phyloP scores from a whole-genome alignment of 805 yeast genomes.

The Spathaspora sp. region DNA sequence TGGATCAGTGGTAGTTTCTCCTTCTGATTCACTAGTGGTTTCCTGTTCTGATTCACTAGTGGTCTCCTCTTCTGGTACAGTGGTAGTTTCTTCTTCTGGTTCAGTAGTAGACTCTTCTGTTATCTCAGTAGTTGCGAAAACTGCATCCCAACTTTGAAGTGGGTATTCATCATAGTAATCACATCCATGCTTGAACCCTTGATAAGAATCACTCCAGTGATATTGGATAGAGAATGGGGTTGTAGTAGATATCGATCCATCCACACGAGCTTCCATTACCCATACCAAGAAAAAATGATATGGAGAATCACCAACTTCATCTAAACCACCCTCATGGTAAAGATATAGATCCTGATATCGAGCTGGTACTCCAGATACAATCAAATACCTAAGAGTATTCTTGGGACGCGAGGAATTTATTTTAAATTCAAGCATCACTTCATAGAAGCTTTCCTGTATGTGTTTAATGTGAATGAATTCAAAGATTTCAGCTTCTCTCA shows the following conservation, averaged over 20 bases:
- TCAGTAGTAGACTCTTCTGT: too few species aligned
- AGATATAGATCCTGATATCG: neutral
- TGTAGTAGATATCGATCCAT: neutral
- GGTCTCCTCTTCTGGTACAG: too few species aligned
- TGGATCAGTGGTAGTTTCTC: too few species aligned
- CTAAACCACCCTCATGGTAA: neutral
- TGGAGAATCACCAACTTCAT: neutral
- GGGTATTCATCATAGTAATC: neutral
- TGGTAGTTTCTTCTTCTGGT: too few species aligned
- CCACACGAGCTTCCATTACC: neutral
- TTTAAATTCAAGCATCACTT: neutral
- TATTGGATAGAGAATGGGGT: neutral
- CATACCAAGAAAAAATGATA: neutral
- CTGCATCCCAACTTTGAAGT: neutral
- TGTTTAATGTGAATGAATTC: neutral
- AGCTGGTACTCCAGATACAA: too few species aligned
- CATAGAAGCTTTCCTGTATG: neutral
- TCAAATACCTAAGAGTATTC: neutral
- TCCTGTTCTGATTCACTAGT: too few species aligned
- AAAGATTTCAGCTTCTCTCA: too few species aligned
- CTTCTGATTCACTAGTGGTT: too few species aligned
- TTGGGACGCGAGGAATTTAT: neutral
- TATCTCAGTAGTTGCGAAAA: too few species aligned
- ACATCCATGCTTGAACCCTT: neutral
- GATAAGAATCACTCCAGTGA: neutral